Percentiles rank a stretch among this genome's conserved stretches.
phyloP scores from a whole-genome alignment of 2,329 filamentous ascomycete species.

The Raffaelea ambrosiae region DNA sequence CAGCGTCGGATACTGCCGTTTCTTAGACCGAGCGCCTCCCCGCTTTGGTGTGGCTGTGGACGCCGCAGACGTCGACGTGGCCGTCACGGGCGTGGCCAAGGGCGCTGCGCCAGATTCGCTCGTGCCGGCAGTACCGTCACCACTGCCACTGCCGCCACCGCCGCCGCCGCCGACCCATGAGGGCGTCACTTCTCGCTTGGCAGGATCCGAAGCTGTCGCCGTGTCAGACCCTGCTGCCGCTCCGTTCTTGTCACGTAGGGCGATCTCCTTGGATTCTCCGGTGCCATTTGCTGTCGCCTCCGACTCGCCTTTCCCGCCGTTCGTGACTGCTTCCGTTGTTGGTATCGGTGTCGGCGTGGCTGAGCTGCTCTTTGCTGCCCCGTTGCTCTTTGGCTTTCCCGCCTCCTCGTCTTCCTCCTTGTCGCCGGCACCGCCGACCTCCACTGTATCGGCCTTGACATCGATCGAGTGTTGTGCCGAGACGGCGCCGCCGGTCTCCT shows the following conservation, averaged over 20 bases:
- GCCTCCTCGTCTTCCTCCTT: neutral
- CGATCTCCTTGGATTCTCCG: neutral
- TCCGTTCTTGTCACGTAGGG: neutral
- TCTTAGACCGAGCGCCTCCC: slow-evolving; percentile 17
- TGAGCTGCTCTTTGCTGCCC: no score
- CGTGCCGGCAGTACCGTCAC: neutral
- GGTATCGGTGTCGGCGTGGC: slow-evolving; percentile 9
- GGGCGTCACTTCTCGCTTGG: no score
- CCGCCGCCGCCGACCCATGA: no score
- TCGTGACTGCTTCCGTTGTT: neutral
- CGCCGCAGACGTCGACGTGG: neutral
- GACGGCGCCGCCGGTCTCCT: slow-evolving; percentile 40
- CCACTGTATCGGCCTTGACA: slow-evolving; percentile 37
- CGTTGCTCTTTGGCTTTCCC: no score
- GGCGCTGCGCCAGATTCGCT: no score
- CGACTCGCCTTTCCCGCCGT: slow-evolving; percentile 13
- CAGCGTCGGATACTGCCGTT: slow-evolving; percentile 24
- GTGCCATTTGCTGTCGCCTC: slow-evolving; percentile 14
- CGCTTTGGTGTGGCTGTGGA: neutral
- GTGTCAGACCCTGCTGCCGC: no score
- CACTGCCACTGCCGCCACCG: neutral
- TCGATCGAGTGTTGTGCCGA: slow-evolving; percentile 42
- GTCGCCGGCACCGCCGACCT: slow-evolving; percentile 1
- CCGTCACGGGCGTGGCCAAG: no score
- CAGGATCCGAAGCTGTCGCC: no score